Conservation (phyloP, 2,329 filamentous ascomycete genomes). For the Alternaria novae-zelandiae region DNA sequence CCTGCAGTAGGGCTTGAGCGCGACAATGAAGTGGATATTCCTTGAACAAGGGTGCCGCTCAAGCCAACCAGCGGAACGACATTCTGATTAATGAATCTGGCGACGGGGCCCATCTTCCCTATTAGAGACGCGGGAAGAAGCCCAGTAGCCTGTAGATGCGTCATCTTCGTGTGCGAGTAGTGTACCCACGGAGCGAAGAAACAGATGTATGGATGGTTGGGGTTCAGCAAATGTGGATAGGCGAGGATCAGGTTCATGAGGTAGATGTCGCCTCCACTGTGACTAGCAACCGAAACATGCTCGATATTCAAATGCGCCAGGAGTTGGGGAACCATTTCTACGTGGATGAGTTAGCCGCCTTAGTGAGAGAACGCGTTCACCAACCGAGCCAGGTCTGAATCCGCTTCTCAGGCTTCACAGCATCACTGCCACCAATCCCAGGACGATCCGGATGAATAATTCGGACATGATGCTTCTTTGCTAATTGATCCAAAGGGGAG, state of each 20-base stretch:
- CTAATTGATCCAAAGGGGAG: conserved; percentile 35
- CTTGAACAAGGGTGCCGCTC: conserved; percentile 25
- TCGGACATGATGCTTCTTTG: conserved; percentile 32
- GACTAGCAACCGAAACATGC: conserved; percentile 41
- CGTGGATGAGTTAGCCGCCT: background rate
- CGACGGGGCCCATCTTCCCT: conserved; percentile 29
- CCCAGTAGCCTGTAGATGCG: conserved; percentile 26
- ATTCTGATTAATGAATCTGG: conserved; percentile 31
- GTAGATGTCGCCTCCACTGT: conserved; percentile 42
- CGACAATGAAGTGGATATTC: conserved; percentile 15
- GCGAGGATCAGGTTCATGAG: conserved; percentile 36
- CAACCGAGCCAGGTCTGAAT: conserved; percentile 38
- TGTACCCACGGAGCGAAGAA: conserved; percentile 46
- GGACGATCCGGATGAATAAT: conserved; percentile 41
- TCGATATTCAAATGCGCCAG: conserved; percentile 35
- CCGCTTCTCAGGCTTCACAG: conserved; percentile 30
- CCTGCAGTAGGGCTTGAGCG: conserved; percentile 11
- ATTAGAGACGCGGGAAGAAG: conserved; percentile 35
- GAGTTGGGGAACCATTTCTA: conserved; percentile 40
- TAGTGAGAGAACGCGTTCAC: background rate
- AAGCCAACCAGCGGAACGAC: conserved; percentile 29
- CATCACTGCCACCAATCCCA: conserved; percentile 37
- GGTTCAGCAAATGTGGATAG: conserved; percentile 36
- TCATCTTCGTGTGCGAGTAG: conserved; percentile 32
- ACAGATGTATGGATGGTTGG: conserved; percentile 32